Evolutionary conservation across 2,329 filamentous ascomycete species (phyloP).

Genomic region (Pseudocercospora vitis): DNA sequence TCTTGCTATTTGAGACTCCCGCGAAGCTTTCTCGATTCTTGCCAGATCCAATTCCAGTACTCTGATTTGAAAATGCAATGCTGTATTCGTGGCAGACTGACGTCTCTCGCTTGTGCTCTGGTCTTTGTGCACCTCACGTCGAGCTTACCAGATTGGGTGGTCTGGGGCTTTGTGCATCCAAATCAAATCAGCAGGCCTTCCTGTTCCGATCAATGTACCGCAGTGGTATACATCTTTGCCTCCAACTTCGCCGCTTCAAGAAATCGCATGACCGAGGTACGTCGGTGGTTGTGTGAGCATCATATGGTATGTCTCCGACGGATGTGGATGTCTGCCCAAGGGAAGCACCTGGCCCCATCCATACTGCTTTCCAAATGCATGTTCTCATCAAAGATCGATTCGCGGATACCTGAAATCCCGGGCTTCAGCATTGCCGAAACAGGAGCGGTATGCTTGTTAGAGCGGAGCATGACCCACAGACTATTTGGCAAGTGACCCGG

Average conservation of each 20-base stretch:
- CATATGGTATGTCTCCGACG: neutral
- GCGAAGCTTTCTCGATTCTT: neutral
- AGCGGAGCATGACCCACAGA: neutral
- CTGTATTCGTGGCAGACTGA: neutral
- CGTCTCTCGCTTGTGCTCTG: neutral
- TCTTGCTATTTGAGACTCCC: neutral
- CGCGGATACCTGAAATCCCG: constrained; percentile 8
- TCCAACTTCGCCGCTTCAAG: neutral
- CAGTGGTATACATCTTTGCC: neutral
- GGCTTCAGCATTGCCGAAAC: neutral
- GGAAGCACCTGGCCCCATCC: neutral
- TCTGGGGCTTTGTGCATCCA: constrained; percentile 9
- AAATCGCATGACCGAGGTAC: constrained; percentile 1
- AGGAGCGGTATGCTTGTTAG: neutral
- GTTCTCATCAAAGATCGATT: constrained; percentile 5
- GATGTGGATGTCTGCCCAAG: constrained; percentile 8
- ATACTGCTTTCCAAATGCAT: constrained; percentile 7
- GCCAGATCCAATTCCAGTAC: neutral
- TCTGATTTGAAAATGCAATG: neutral
- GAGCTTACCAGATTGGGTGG: neutral
- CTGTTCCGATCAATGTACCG: neutral
- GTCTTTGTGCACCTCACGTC: constrained; percentile 6
- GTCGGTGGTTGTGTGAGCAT: neutral
- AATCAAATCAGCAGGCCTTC: constrained; percentile 10
- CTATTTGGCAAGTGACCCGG: too few species aligned